Evolutionary conservation across 495 filamentous ascomycete genomes (phyloP), one percentile per base, ranked within the genome.

Genomic region (Lichina pygmaea): DNA sequence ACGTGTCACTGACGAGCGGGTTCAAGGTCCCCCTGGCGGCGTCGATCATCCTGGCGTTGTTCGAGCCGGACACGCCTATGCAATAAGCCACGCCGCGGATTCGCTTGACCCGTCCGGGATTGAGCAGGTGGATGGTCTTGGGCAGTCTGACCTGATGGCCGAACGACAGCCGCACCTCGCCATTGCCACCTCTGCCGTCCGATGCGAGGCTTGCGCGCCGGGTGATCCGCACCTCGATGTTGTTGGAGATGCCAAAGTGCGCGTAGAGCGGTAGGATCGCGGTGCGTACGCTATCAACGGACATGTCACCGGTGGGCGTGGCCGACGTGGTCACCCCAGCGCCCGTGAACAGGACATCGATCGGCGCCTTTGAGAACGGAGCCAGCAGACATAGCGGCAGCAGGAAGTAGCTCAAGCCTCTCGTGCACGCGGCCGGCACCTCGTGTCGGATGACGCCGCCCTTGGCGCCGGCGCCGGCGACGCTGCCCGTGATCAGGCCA

Each of bases 31-130:
- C 85, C 53, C 89, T 67, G 41, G 85, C 82, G 17, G 75, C 69
- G 53, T 89, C 81, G 59, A 95, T 99, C 82, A 92, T 89, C 44
- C 89, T 69, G 43, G 81, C 79, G 58, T 95, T 99, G 51, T 93
- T 93, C 41, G 78, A 81, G 0, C 75, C 86, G 8, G 78, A 75
- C 1, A 94, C 82, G 30, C 89, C 89, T 4, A 80, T 81, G 30
- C 78, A 77, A 59, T 94, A 94, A 16, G 86, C 86, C 2, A 95
- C 86, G 42, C 89, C 89, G 46, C 91, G 71, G 45, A 99, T 75
- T 51, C 74, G 68, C 66, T 86, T 89, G 48, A 99, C 78, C 44
- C 82, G 63, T 4, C 89, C 89, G 0, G 84, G 68, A 54, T 86
- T 84, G 54, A 95, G 68, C 41, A 75, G 49, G 57, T 99, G 89